Base-by-base conservation (phyloP, 1,284 basidiomycete species). In the Cryptococcus sp. region DNA sequence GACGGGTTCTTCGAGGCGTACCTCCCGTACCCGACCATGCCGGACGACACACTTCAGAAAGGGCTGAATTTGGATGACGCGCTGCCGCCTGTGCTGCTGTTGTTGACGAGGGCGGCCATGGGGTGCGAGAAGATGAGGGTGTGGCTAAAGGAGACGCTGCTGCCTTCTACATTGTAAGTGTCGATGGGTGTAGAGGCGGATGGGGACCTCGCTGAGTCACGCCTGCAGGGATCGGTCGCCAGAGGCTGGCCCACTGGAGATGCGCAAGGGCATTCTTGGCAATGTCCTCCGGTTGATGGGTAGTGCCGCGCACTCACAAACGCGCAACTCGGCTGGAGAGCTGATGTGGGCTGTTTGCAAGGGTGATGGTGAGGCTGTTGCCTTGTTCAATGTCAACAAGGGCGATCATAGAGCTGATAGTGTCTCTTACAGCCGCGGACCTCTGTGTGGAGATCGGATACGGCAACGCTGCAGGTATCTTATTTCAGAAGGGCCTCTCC, bases 391-490 rank as follows among this genome's bases (percentile, higher is more conserved):
- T 24, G 33, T 13, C 23, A 3, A 21, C 38, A n/a, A 28, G n/a
- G n/a, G n/a, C n/a, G n/a, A n/a, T n/a, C 1, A 15, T n/a, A 35
- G 28, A 13, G 28, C 38, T 55, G 40, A 50, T 28, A 42, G 11
- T 48, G 56, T 18, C n/a, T n/a, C n/a, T 42, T 24, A 52, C 67
- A 91, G 89, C 87, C 20, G 80, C 82, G 15, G 82, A 79, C 0
- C 79, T 95, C 8, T 84, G 85, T 7, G 81, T 84, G 5, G 84
- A 88, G 52, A 83, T 94, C 47, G 92, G 92, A 3, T 95, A 96
- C 64, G 93, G 93, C 21, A 92, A 92, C 68, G 90, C 92, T 35
- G 90, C 91, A 0, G 93, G 93, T 1, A 88, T 90, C 79, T 81
- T 97, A 28, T 93, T 91, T 79, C 85, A 89, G 68, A 91, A 91